These are phyloP conservation scores for Cystobasidium slooffiae DNA, from an alignment of 1,284 basidiomycete genomes.

Conservation along the genomic window DNA sequence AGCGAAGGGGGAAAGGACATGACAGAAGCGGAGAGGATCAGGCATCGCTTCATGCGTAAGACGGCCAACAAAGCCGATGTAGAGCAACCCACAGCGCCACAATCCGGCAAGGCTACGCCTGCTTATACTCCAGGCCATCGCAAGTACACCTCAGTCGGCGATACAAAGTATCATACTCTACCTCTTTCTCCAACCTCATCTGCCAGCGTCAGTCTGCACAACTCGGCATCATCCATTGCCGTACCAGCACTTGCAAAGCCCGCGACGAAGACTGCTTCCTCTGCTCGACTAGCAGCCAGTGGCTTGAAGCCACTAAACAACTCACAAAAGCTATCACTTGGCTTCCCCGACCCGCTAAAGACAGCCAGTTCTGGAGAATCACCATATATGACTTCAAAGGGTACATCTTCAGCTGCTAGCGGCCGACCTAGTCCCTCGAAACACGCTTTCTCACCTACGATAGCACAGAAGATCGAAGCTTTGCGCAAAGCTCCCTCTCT, in stretches of 20 bases:
- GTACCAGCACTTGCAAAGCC: not conserved
- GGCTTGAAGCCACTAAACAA: not conserved
- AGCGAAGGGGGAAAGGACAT: not conserved
- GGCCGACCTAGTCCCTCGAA: slow-evolving; percentile 18
- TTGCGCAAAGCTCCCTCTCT: slow-evolving; percentile 24
- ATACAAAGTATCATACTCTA: slow-evolving; percentile 3
- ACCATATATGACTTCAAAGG: not conserved
- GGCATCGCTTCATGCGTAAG: slow-evolving; percentile 4
- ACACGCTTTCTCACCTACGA: slow-evolving; percentile 20
- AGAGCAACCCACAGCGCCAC: not conserved
- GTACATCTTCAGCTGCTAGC: not conserved
- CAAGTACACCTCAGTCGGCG: slow-evolving; percentile 19
- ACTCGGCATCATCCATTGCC: not conserved
- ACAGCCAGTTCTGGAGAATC: not conserved
- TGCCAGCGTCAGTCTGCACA: not conserved
- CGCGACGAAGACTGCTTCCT: not conserved
- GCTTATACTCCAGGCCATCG: not conserved
- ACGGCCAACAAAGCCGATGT: not conserved
- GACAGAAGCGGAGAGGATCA: slow-evolving; percentile 13
- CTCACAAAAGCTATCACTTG: not conserved
- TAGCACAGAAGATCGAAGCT: slow-evolving; percentile 7
- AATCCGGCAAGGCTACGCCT: not conserved
- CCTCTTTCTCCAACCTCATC: not conserved
- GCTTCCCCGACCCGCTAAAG: not conserved
- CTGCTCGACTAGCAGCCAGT: not conserved